Evolutionary conservation across 208 protist genomes (phyloP).

Genomic region (Tritrichomonas musculus): DNA sequence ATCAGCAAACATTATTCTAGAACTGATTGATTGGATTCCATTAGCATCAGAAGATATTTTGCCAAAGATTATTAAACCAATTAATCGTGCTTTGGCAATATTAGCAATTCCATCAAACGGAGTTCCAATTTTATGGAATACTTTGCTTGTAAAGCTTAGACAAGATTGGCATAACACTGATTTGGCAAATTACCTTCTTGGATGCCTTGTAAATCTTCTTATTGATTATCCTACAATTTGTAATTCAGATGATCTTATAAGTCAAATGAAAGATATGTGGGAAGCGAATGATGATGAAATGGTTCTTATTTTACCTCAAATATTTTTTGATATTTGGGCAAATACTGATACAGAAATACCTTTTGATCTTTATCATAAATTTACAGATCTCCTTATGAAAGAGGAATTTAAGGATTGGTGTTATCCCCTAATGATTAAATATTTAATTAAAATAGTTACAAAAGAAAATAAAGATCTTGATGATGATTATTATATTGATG

Average conservation of each 20-base stretch:
- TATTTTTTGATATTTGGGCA: neutral
- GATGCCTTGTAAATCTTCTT: neutral
- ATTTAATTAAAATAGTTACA: neutral
- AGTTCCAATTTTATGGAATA: neutral
- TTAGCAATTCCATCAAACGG: neutral
- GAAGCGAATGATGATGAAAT: too few species aligned
- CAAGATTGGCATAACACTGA: neutral
- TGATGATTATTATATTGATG: neutral
- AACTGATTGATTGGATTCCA: neutral
- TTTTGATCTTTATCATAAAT: neutral
- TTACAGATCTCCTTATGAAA: neutral
- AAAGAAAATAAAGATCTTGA: neutral
- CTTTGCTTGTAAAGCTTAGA: neutral
- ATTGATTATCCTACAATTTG: neutral
- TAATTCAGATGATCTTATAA: neutral
- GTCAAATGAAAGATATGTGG: too few species aligned
- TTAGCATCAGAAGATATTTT: neutral
- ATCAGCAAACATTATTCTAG: neutral
- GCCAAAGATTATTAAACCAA: neutral
- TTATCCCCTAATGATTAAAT: neutral
- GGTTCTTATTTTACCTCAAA: too few species aligned
- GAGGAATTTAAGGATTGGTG: neutral
- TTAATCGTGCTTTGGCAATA: neutral
- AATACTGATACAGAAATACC: neutral
- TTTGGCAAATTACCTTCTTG: neutral